Evolutionary conservation across 768 basidiomycete species (phyloP), one percentile per base, ranked within the genome.

Genomic region (Pulveroboletus sp.): DNA sequence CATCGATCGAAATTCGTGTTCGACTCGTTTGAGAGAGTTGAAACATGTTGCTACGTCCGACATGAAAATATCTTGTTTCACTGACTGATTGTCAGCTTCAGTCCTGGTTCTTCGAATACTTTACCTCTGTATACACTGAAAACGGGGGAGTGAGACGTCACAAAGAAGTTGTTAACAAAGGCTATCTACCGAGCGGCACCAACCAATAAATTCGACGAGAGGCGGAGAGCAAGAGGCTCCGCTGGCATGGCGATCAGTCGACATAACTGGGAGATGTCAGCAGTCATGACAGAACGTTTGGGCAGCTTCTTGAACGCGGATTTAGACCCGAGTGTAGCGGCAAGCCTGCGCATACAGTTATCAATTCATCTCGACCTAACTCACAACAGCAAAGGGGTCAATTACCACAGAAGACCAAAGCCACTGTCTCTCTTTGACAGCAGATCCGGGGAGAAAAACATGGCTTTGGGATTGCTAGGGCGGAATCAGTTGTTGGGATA

Each of bases 361-460:
- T 66, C 36, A 63, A 53, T 43, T 33, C 17, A 24, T 17, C 27
- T 17, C 32, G 17, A 27, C 17, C 4, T 26, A 10, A 21, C 18
- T 14, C 24, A 38, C 28, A 11, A n/a, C 17, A 41, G 30, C 9
- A 43, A 37, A 37, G 13, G 38, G 28, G 36, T 15, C 17, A 50
- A 58, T 50, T 65, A 89, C 90, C 90, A 93, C 17, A 92, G 74
- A n/a, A 93, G 78, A 50, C 92, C 93, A 60, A 89, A 93, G 13
- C 92, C 89, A 57, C 85, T 90, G 58, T 94, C 90, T 51, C 91
- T 76, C 58, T 80, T 83, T 17, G 86, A 80, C 24, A 95, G 73
- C 5, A 94, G 69, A 44, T 93, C 91, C 7, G 85, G 74, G 38
- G 89, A 81, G 68, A 91, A 95, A 73, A 95, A 95, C 92, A 95